Conservation (phyloP, 257 asterid species). For the Lavandula angustifolia region DNA sequence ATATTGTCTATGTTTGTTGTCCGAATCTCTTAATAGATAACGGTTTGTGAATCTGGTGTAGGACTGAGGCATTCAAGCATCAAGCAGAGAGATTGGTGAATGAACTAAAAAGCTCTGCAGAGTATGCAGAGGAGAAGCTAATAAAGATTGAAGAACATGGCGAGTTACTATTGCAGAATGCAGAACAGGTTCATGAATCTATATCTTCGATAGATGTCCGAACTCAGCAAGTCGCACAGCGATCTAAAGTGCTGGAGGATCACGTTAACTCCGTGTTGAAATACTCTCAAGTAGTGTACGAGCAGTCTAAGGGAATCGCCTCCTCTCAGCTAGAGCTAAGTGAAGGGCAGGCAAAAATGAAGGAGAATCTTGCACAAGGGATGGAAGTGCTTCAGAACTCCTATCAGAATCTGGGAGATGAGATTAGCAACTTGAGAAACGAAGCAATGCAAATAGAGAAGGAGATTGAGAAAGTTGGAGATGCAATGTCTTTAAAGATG, state of each 20-base stretch:
- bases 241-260: constrained; percentile 55
- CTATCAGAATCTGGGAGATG: constrained; percentile 52
- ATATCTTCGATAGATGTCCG: constrained; percentile 48
- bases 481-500: constrained; percentile 66
- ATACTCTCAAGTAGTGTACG: constrained; percentile 53
- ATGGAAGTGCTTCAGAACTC: constrained; percentile 55
- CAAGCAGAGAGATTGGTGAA: constrained; percentile 83
- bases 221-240: constrained; percentile 54
- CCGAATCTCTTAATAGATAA: no score
- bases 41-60: constrained; percentile 24
- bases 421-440: constrained; percentile 48
- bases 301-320: constrained; percentile 67
- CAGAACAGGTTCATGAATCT: constrained; percentile 57
- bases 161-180: constrained; percentile 43
- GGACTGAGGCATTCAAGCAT: constrained; percentile 69
- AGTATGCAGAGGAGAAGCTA: constrained; percentile 62
- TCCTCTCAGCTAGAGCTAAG: constrained; percentile 62
- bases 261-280: constrained; percentile 53
- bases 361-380: constrained; percentile 62
- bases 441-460: constrained; percentile 70
- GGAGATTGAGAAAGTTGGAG: constrained; percentile 70
- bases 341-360: constrained; percentile 63
- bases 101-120: constrained; percentile 60
- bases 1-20: neutral
- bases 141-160: constrained; percentile 57